Evolutionary conservation across 495 filamentous ascomycete genomes (phyloP).

Genomic region (Physcia stellaris): DNA sequence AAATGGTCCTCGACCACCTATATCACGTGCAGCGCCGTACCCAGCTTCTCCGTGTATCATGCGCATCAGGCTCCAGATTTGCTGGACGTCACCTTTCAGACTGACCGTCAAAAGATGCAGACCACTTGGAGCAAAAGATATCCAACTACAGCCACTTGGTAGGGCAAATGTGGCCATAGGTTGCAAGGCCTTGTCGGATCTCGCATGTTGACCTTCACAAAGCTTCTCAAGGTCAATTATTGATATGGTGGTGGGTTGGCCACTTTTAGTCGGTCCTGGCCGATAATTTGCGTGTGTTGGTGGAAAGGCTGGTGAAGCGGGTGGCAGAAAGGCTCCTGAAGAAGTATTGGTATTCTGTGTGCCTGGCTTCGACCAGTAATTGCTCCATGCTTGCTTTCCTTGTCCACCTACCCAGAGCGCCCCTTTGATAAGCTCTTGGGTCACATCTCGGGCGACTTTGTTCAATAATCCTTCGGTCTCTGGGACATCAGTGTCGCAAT

Average conservation of each 20-base stretch:
- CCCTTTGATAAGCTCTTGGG: slow-evolving; percentile 81
- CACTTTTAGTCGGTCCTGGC: too few relatives aligned
- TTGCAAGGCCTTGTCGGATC: slow-evolving; percentile 20
- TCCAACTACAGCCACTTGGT: slow-evolving; percentile 75
- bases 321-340: too few relatives aligned
- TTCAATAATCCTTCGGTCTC: slow-evolving; percentile 71
- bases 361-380: slow-evolving; percentile 65
- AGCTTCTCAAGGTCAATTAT: slow-evolving; percentile 67
- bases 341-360: slow-evolving; percentile 26
- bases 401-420: slow-evolving; percentile 80
- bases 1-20: slow-evolving; percentile 30
- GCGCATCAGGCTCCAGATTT: slow-evolving; percentile 86
- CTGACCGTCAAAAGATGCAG: slow-evolving; percentile 77
- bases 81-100: slow-evolving; percentile 82
- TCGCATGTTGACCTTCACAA: slow-evolving; percentile 25
- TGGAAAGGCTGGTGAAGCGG: slow-evolving; percentile 36
- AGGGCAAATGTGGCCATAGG: slow-evolving; percentile 70
- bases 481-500: slow-evolving; percentile 62
- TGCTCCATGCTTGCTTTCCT: slow-evolving; percentile 74
- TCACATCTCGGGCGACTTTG: slow-evolving; percentile 71
- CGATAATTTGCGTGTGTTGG: slow-evolving; percentile 52
- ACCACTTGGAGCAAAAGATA: slow-evolving; percentile 80
- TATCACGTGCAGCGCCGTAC: slow-evolving; percentile 14
- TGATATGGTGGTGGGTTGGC: slow-evolving; percentile 69
- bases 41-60: slow-evolving; percentile 11